Percentiles rank a stretch among this genome's conserved stretches.
These are phyloP conservation scores for Tolypocladium tropicale DNA, from an alignment of 2,329 filamentous ascomycete species.

Conservation along the genomic window DNA sequence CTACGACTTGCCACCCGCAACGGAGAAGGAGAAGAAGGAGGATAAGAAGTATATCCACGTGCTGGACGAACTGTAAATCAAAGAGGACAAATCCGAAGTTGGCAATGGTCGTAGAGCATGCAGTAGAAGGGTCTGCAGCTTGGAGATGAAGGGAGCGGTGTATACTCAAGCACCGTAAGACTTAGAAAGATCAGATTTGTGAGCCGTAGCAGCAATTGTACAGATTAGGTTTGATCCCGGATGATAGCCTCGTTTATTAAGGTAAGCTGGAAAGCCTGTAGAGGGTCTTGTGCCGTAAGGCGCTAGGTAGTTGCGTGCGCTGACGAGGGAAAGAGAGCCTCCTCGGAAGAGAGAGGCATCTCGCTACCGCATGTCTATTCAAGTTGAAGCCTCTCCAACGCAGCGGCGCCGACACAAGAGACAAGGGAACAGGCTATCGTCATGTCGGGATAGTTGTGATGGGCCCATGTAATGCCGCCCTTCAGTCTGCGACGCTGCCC, in stretches of 20 bases:
- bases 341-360: too few species aligned
- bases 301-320: too few species aligned
- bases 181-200: background rate
- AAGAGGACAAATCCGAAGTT: background rate
- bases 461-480: slow-evolving; percentile 34
- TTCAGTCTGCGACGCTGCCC: background rate
- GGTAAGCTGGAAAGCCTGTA: too few species aligned
- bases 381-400: too few species aligned
- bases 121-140: background rate
- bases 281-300: too few species aligned
- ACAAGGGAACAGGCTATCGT: too few species aligned
- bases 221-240: background rate
- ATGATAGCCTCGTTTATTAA: too few species aligned
- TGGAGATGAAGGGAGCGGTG: background rate
- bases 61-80: slow-evolving; percentile 64
- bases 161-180: slow-evolving; percentile 1
- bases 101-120: background rate
- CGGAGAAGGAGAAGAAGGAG: slow-evolving; percentile 86
- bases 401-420: too few species aligned
- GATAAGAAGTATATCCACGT: slow-evolving; percentile 98
- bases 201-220: background rate
- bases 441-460: slow-evolving; percentile 34
- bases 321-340: too few species aligned
- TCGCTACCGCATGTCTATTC: too few species aligned
- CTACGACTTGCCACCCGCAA: slow-evolving; percentile 90